Evolutionary conservation across 176 grass and related monocot genomes (phyloP), one percentile per base, ranked within the genome.

Genomic region (Echinochloa phyllopogon): DNA sequence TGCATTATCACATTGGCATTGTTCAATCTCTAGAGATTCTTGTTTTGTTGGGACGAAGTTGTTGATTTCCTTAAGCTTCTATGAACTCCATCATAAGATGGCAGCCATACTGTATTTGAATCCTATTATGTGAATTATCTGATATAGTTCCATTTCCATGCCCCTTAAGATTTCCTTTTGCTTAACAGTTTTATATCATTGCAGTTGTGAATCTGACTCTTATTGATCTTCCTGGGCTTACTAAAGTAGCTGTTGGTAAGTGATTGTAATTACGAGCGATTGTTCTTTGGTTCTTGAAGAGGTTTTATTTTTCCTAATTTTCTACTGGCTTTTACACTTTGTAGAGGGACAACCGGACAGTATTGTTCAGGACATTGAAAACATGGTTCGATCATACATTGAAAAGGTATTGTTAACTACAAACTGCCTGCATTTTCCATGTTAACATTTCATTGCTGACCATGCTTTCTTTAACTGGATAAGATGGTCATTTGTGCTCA

Each of bases 201-300:
- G 81, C 97, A 99, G 97, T 99, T 89, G 97, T 99, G 82, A 99
- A 99, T 70, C 66, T 99, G 88, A 99, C 97, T 59, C 97, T 99
- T 65, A 57, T 99, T 66, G 97, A 99, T 94, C 97, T 99, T 89
- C 97, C 97, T 78, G 97, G 97, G 78, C 97, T 99, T 76, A 99
- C 97, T 67, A 99, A 99, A 88, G 86, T 99, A 79, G 97, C 97
- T 80, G 55, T 99, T 75, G 97, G 97, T 99, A 84, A 90, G 90
- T 89, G 42, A 75, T 60, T 74, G 47, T 41, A 33, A 55, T 79
- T 67, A 59, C 60, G 41, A 72, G 41, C n/a, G 13, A 42, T 24
- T 39, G 24, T 86, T 74, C 12, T 56, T 14, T 82, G 45, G 14
- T 86, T 88, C 20, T 86, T 68, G 36, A 65, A 85, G 39, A 67